Percentiles rank a stretch among this genome's conserved stretches.
Conservation (phyloP, 1,284 basidiomycete species). For the Ceratobasidium sp. region DNA sequence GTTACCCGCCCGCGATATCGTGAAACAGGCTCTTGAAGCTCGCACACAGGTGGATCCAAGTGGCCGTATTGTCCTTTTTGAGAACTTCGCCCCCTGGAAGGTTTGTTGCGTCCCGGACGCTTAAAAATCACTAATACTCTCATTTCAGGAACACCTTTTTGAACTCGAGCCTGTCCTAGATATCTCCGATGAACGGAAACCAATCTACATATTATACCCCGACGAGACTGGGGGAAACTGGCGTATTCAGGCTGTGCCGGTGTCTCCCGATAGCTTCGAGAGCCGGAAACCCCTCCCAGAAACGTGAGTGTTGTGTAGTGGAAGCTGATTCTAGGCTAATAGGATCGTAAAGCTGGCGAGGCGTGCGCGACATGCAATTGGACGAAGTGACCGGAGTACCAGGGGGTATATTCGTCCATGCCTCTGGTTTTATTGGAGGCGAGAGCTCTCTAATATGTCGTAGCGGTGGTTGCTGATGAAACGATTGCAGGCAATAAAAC, state of each 20-base stretch:
- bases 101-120: slow-evolving; percentile 50
- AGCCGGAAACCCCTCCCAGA: slow-evolving; percentile 93
- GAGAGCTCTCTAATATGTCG: slow-evolving; percentile 46
- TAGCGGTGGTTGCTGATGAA: background rate
- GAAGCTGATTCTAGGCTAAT: background rate
- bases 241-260: slow-evolving; percentile 93
- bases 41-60: slow-evolving; percentile 71
- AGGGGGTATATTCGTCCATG: slow-evolving; percentile 91
- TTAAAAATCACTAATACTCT: slow-evolving; percentile 26
- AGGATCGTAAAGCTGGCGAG: slow-evolving; percentile 71
- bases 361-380: slow-evolving; percentile 84
- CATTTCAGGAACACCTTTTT: slow-evolving; percentile 86
- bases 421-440: slow-evolving; percentile 96
- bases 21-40: slow-evolving; percentile 68
- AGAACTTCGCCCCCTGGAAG: slow-evolving; percentile 88
- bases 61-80: slow-evolving; percentile 83
- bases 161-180: slow-evolving; percentile 72
- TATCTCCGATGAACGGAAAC: slow-evolving; percentile 57
- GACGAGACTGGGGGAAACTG: slow-evolving; percentile 82
- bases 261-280: slow-evolving; percentile 82
- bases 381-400: slow-evolving; percentile 77
- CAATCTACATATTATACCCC: slow-evolving; percentile 90
- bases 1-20: slow-evolving; percentile 89
- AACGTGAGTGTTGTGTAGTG: slow-evolving; percentile 47
- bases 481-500: slow-evolving; percentile 78